Percentiles rank a stretch among this genome's conserved stretches.
Evolutionary conservation across 2,329 filamentous ascomycete species (phyloP).

Genomic region (Simplicillium aogashimaense): DNA sequence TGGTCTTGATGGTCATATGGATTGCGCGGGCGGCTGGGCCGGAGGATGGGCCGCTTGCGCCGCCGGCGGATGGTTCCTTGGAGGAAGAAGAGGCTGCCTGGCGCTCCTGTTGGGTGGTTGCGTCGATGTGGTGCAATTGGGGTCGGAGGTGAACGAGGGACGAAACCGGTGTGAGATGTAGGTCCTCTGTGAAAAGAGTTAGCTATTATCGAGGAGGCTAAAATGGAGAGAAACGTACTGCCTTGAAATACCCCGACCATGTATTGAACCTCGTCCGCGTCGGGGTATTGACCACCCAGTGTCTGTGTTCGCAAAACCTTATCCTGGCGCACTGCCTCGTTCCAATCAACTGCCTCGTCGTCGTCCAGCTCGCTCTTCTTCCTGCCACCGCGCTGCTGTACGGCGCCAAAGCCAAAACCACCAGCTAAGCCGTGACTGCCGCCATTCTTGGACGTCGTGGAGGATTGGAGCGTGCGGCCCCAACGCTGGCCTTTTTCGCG

Average conservation of each 20-base stretch:
- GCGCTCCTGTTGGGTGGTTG: conserved; percentile 60
- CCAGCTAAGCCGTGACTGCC: conserved; percentile 60
- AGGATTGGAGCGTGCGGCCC: conserved; percentile 64
- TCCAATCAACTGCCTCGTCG: conserved; percentile 44
- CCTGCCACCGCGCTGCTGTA: conserved; percentile 26
- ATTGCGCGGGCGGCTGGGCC: conserved; percentile 59
- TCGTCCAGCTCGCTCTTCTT: conserved; percentile 32
- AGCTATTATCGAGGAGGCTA: conserved; percentile 10
- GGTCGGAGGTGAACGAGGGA: conserved; percentile 83
- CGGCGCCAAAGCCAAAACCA: conserved; percentile 55
- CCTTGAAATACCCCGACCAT: conserved; percentile 89
- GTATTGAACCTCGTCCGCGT: conserved; percentile 65
- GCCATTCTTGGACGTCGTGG: conserved; percentile 45
- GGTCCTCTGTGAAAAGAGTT: conserved; percentile 50
- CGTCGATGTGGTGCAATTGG: conserved; percentile 88
- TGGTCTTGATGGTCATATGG: conserved; percentile 77
- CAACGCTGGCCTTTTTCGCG: conserved; percentile 71
- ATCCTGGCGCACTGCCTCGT: conserved; percentile 57
- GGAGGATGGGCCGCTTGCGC: conserved; percentile 20
- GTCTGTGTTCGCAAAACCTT: conserved; percentile 73
- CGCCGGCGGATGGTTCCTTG: conserved; percentile 23
- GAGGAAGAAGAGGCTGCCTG: conserved; percentile 26
- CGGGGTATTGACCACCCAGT: conserved; percentile 69
- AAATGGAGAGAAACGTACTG: conserved; percentile 38
- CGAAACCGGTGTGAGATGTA: conserved; percentile 77